Conservation (phyloP, 176 grass and related monocot genomes). For the Bonia amplexicaulis region DNA sequence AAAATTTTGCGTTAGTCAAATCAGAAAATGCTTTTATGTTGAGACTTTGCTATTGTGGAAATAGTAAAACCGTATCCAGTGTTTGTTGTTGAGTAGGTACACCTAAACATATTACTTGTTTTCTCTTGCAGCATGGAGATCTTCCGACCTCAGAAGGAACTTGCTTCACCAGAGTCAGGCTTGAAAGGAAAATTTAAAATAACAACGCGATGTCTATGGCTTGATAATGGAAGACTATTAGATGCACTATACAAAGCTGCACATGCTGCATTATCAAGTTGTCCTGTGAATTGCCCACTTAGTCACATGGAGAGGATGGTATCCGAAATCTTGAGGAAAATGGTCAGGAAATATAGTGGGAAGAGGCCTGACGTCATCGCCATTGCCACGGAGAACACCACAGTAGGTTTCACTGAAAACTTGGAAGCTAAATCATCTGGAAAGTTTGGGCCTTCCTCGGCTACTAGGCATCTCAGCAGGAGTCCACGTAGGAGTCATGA, state of each 20-base stretch:
- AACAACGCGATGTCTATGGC: conserved; percentile 84
- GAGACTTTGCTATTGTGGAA: neutral
- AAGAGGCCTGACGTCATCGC: conserved; percentile 85
- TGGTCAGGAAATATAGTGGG: conserved; percentile 93
- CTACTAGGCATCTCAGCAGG: conserved; percentile 40
- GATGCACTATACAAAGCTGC: conserved; percentile 91
- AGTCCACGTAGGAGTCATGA: conserved; percentile 31
- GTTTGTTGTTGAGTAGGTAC: neutral
- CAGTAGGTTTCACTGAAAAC: conserved; percentile 46
- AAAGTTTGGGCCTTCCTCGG: conserved; percentile 35
- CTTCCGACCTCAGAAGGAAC: conserved; percentile 56
- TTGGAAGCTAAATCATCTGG: conserved; percentile 50
- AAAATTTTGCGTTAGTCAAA: conserved; percentile 5
- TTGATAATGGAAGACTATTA: conserved; percentile 92
- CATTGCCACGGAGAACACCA: conserved; percentile 66
- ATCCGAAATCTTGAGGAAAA: conserved; percentile 87
- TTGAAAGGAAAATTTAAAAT: conserved; percentile 98
- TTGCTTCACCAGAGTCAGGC: conserved; percentile 51
- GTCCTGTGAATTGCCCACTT: conserved; percentile 82
- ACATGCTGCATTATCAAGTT: conserved; percentile 78
- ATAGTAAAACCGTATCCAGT: neutral
- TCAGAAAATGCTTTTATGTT: neutral
- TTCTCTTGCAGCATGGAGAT: conserved; percentile 83
- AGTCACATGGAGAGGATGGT: conserved; percentile 89
- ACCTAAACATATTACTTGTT: neutral